Evolutionary conservation across 768 basidiomycete species (phyloP), one percentile per base, ranked within the genome.

Genomic region (Udeniomyces megalosporus): DNA sequence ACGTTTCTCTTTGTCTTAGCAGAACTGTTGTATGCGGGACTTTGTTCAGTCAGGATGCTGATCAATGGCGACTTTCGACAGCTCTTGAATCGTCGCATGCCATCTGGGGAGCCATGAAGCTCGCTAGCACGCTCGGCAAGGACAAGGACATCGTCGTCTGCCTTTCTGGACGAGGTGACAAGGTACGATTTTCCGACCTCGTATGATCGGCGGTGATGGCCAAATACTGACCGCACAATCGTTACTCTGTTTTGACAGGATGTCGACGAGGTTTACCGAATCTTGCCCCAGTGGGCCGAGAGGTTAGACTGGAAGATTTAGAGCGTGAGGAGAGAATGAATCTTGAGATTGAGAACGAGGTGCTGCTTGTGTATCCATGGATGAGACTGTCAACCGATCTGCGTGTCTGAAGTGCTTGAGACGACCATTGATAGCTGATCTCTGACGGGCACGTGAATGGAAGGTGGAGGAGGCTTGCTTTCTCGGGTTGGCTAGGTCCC

Each of bases 31-130:
- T n/a, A n/a, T n/a, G n/a, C n/a, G n/a, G n/a, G n/a, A n/a, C n/a
- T n/a, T n/a, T n/a, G n/a, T n/a, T n/a, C n/a, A n/a, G n/a, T n/a
- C n/a, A n/a, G n/a, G n/a, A n/a, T n/a, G n/a, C n/a, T n/a, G n/a
- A n/a, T n/a, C n/a, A n/a, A n/a, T n/a, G n/a, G n/a, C n/a, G n/a
- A n/a, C n/a, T n/a, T n/a, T n/a, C n/a, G n/a, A n/a, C 60, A 88
- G 93, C 93, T 34, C 77, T 97, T 61, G 95, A 97, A 73, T 92
- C 89, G 3, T 85, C 89, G 8, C 95, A 97, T 74, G 95, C 91
- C 24, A 81, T 99, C 70, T 97, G 92, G 91, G 84, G 85, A 61
- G 89, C 85, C 26, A 80, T 95, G 47, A 79, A 84, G 47, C 75
- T 89, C 26, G 95, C 93, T 2, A 88, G 84, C 75, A 84, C 83